These are phyloP conservation scores for Salix brachista DNA, from an alignment of 345 rosid genomes.

Conservation along the genomic window DNA sequence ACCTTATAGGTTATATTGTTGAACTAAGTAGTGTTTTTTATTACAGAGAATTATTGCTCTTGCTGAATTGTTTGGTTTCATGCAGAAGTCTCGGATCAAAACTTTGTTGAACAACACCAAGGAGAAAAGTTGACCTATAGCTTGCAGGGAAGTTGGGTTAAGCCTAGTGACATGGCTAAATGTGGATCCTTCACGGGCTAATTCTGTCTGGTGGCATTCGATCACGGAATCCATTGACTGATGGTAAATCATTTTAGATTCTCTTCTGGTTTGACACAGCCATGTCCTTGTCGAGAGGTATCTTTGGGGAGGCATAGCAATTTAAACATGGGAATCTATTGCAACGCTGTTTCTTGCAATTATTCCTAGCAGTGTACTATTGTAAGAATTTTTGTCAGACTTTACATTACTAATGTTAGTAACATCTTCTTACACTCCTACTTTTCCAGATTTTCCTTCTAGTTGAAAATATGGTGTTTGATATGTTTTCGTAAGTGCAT, in stretches of 20 bases:
- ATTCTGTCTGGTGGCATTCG: no score
- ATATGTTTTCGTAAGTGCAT: no score
- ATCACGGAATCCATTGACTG: no score
- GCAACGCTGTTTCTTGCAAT: not conserved
- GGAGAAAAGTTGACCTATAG: slow-evolving; percentile 17
- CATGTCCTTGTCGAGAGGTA: not conserved
- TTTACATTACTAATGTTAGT: no score
- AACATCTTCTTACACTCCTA: not conserved
- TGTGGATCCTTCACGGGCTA: no score
- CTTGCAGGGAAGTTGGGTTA: no score
- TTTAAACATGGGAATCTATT: not conserved
- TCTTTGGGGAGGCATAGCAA: not conserved
- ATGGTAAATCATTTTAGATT: no score
- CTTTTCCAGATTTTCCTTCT: not conserved
- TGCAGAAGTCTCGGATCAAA: slow-evolving; percentile 68
- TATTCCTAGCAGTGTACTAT: not conserved
- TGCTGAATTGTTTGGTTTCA: no score
- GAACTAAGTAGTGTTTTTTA: not conserved
- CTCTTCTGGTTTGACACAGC: no score
- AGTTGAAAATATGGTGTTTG: not conserved
- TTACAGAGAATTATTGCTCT: not conserved
- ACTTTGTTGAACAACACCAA: slow-evolving; percentile 48
- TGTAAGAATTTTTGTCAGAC: not conserved
- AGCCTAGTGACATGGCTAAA: no score
- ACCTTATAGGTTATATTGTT: not conserved